Conservation (phyloP, 1,139 yeast species). For the Magnusiomyces clavatus region DNA sequence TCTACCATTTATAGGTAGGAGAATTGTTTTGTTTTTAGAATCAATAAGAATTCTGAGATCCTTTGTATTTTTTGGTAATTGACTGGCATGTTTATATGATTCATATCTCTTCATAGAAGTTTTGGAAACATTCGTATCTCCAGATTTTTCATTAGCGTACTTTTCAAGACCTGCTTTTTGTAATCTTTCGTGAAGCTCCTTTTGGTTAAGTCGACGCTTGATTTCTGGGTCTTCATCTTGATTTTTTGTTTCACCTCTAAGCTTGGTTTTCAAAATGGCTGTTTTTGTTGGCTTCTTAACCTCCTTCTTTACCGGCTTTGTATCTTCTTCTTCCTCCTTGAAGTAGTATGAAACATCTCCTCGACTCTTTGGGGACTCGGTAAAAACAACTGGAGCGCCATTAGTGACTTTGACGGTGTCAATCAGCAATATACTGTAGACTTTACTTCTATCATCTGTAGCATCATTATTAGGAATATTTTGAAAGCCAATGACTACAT, state of each 20-base stretch:
- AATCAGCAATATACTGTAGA: constrained; percentile 66
- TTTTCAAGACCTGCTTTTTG: constrained; percentile 62
- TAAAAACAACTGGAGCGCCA: constrained; percentile 52
- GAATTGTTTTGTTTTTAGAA: constrained; percentile 77
- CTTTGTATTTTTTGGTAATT: constrained; percentile 74
- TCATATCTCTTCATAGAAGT: constrained; percentile 86
- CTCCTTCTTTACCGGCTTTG: constrained; percentile 18
- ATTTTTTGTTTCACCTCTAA: constrained; percentile 67
- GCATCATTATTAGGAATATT: constrained; percentile 38
- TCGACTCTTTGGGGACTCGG: constrained; percentile 65
- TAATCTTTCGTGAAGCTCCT: constrained; percentile 72
- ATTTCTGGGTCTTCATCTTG: constrained; percentile 71
- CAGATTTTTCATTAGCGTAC: constrained; percentile 27
- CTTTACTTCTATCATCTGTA: constrained; percentile 41
- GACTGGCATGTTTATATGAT: constrained; percentile 87
- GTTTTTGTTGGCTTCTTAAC: constrained; percentile 19
- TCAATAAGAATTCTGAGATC: constrained; percentile 87
- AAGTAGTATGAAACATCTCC: constrained; percentile 79
- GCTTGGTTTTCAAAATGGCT: constrained; percentile 60
- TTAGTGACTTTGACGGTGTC: constrained; percentile 68
- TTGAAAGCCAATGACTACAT: constrained; percentile 71
- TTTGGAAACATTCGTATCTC: constrained; percentile 57
- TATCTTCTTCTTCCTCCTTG: constrained; percentile 56
- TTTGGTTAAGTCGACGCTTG: constrained; percentile 76
- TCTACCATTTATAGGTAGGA: constrained; percentile 87